Evolutionary conservation across 2,329 filamentous ascomycete genomes (phyloP), one percentile per base, ranked within the genome.

Genomic region (Xylaria multiplex): DNA sequence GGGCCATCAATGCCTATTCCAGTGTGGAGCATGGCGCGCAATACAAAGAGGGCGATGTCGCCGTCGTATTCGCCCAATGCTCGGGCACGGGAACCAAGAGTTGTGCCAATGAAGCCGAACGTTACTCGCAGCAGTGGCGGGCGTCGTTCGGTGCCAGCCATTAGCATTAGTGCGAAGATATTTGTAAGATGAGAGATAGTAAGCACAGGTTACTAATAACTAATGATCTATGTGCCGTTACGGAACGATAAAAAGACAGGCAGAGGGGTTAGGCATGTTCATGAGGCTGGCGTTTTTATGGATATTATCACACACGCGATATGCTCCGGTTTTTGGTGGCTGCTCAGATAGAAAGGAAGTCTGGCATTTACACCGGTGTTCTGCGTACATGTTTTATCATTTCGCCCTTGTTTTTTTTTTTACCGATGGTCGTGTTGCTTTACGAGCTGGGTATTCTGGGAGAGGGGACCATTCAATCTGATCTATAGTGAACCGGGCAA

Each of bases 41-140:
- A 54, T 98, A 93, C 78, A 87, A 90, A 75, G 88, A 94, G 8
- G 95, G 93, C 37, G 94, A 98, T 76, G 90, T 98, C 64, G 85
- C 96, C 0, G 88, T 96, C 67, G 88, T 90, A 65, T 92, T 98
- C 73, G 83, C 88, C 24, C 89, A 88, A 59, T 99, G 96, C 78
- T 85, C 88, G 43, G 64, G 69, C 62, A 73, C 75, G 3, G 82
- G 82, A 11, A 80, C 82, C 43, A 81, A 87, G 56, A 88, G 86
- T 70, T 98, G 96, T 78, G 88, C 90, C 68, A 85, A 86, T 59
- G 91, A 95, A 77, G 89, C 94, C 71, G 82, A 82, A 58, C 77
- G 75, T 32, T 88, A 83, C 72, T 79, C 79, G 67, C 75, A 83
- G 57, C 79, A 81, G 62, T 85, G 85, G 83, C 81, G 78, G 67